phyloP scores from a whole-genome alignment of 2,329 filamentous ascomycete species.

The Aspergillus sp. region DNA sequence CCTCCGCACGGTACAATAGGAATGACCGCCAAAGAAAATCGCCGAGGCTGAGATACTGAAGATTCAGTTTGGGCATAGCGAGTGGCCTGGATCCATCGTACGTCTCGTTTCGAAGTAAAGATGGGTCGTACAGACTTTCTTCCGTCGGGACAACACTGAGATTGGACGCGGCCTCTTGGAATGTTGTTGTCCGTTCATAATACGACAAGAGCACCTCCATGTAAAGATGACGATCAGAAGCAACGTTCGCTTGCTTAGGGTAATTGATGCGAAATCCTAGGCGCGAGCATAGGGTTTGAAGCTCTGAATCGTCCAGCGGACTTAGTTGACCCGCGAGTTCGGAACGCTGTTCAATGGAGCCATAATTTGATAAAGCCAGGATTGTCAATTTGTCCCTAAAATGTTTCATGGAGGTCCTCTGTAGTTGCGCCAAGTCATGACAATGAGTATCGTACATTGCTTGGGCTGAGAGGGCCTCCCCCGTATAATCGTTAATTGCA shows the following conservation, averaged over 20 bases:
- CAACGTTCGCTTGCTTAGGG: constrained; percentile 67
- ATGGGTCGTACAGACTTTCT: constrained; percentile 71
- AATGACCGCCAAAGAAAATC: constrained; percentile 98
- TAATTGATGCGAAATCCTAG: constrained; percentile 83
- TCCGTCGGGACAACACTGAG: constrained; percentile 84
- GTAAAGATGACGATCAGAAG: constrained; percentile 55
- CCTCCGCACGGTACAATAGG: constrained; percentile 81
- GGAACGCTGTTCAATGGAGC: constrained; percentile 74
- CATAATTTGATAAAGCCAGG: constrained; percentile 87
- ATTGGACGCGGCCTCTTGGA: constrained; percentile 73
- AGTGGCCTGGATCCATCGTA: constrained; percentile 87
- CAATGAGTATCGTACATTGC: constrained; percentile 82
- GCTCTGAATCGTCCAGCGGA: constrained; percentile 70
- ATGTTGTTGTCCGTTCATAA: constrained; percentile 76
- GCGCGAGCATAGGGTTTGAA: constrained; percentile 65
- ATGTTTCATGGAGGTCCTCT: constrained; percentile 73
- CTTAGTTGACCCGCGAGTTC: constrained; percentile 78
- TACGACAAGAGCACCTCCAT: constrained; percentile 70
- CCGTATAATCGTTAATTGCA: constrained; percentile 86
- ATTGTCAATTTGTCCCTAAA: constrained; percentile 92
- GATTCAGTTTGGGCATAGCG: constrained; percentile 88
- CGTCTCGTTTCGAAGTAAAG: constrained; percentile 74
- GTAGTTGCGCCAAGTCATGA: constrained; percentile 71
- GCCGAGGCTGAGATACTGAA: constrained; percentile 91
- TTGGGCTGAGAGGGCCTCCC: constrained; percentile 68